phyloP scores from a whole-genome alignment of 2,329 filamentous ascomycete species.

The Fusarium sp. region DNA sequence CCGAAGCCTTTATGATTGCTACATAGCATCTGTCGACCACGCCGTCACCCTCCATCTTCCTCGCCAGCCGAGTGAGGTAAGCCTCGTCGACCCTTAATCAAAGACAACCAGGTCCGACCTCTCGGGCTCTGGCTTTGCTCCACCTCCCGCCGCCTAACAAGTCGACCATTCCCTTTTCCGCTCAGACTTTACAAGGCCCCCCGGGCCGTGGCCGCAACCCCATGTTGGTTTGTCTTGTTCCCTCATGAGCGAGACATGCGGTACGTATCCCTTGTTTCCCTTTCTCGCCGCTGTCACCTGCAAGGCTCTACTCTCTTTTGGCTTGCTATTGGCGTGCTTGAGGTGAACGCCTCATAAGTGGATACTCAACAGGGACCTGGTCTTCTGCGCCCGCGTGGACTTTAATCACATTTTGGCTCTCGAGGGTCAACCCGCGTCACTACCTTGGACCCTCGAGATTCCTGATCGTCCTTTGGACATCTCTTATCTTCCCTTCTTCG shows the following conservation, averaged over 20 bases:
- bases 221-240: slow-evolving; percentile 29
- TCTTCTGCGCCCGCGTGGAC: slow-evolving; percentile 45
- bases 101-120: slow-evolving; percentile 48
- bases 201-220: slow-evolving; percentile 38
- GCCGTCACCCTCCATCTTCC: slow-evolving; percentile 36
- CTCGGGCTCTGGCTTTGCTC: slow-evolving; percentile 46
- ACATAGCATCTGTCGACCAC: slow-evolving; percentile 26
- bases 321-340: slow-evolving; percentile 41
- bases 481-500: slow-evolving; percentile 38
- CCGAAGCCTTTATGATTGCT: slow-evolving; percentile 21
- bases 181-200: slow-evolving; percentile 32
- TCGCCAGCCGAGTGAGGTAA: slow-evolving; percentile 42
- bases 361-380: slow-evolving; percentile 47
- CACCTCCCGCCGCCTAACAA: slow-evolving; percentile 47
- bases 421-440: slow-evolving; percentile 40
- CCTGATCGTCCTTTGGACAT: slow-evolving; percentile 28
- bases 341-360: slow-evolving; percentile 46
- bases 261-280: slow-evolving; percentile 32
- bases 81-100: slow-evolving; percentile 53
- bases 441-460: slow-evolving; percentile 40
- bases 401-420: slow-evolving; percentile 46
- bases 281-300: slow-evolving; percentile 44
- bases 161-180: slow-evolving; percentile 36
- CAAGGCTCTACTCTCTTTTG: slow-evolving; percentile 43
- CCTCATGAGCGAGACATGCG: slow-evolving; percentile 12